Conservation (phyloP, 176 grass and related monocot species). For the Raddia guianensis region DNA sequence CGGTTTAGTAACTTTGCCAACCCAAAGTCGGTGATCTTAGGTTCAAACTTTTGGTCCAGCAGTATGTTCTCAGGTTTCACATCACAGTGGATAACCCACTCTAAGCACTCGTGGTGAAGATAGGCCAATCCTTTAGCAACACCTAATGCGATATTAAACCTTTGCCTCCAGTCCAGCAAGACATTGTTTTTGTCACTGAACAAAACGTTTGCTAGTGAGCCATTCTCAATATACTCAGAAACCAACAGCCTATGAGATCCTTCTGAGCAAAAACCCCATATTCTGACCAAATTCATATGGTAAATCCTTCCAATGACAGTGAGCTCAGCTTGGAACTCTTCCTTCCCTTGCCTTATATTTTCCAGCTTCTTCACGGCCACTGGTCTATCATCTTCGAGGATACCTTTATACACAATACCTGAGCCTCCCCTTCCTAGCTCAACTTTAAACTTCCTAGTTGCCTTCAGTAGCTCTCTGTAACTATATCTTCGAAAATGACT, state of each 20-base stretch:
- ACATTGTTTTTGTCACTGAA: conserved; percentile 9
- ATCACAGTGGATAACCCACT: conserved; percentile 60
- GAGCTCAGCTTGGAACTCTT: conserved; percentile 38
- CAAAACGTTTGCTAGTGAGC: conserved; percentile 46
- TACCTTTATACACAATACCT: conserved; percentile 19
- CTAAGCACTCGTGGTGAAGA: conserved; percentile 56
- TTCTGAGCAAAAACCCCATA: conserved; percentile 56
- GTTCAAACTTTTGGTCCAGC: conserved; percentile 17
- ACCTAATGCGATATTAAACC: conserved; percentile 25
- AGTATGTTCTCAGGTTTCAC: conserved; percentile 46
- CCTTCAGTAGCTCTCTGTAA: conserved; percentile 24
- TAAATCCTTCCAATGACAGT: conserved; percentile 34
- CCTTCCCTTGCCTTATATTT: conserved; percentile 14
- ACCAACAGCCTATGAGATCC: conserved; percentile 39
- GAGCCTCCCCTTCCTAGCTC: conserved; percentile 29
- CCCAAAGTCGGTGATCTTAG: conserved; percentile 37
- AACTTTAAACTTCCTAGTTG: conserved; percentile 7
- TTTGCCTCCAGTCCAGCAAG: conserved; percentile 34
- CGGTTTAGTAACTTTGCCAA: conserved; percentile 28
- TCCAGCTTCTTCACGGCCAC: conserved; percentile 33
- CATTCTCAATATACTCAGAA: conserved; percentile 49
- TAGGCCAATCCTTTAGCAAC: conserved; percentile 50
- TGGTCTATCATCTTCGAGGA: neutral
- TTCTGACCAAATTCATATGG: conserved; percentile 42
- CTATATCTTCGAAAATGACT: conserved; percentile 53